These are phyloP conservation scores for Narthecium ossifragum DNA, from an alignment of 106 monocot species.

Conservation along the genomic window DNA sequence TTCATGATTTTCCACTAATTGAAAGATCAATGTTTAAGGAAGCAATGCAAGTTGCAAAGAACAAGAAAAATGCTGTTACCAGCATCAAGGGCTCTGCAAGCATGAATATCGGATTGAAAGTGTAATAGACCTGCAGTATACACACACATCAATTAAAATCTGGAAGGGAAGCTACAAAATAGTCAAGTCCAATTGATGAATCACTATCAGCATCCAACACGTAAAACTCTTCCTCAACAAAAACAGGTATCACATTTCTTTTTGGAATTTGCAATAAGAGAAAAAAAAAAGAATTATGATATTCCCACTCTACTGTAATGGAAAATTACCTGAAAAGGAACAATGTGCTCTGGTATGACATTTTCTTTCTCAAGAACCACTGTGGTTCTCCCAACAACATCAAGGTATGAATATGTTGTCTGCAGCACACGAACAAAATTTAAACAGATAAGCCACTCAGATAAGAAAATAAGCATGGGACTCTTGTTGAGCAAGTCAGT, in stretches of 20 bases:
- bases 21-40: slow-evolving; percentile 71
- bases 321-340: slow-evolving; percentile 56
- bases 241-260: too few relatives aligned
- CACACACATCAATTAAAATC: background rate
- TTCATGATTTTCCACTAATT: slow-evolving; percentile 41
- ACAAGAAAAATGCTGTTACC: slow-evolving; percentile 45
- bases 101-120: slow-evolving; percentile 68
- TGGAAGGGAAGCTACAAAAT: background rate
- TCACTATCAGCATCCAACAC: too few relatives aligned
- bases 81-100: slow-evolving; percentile 81
- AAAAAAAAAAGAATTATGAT: background rate
- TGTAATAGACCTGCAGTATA: slow-evolving; percentile 58
- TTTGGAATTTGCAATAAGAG: background rate
- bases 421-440: slow-evolving; percentile 21
- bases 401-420: slow-evolving; percentile 78
- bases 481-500: too few relatives aligned
- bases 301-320: background rate
- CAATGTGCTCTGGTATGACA: slow-evolving; percentile 62
- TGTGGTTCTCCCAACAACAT: slow-evolving; percentile 68
- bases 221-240: too few relatives aligned
- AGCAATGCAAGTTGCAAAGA: slow-evolving; percentile 61
- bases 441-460: too few relatives aligned
- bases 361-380: slow-evolving; percentile 66
- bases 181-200: too few relatives aligned
- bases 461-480: too few relatives aligned